Evolutionary conservation across 2,329 filamentous ascomycete species (phyloP).

Genomic region (Xylaria arbuscula): DNA sequence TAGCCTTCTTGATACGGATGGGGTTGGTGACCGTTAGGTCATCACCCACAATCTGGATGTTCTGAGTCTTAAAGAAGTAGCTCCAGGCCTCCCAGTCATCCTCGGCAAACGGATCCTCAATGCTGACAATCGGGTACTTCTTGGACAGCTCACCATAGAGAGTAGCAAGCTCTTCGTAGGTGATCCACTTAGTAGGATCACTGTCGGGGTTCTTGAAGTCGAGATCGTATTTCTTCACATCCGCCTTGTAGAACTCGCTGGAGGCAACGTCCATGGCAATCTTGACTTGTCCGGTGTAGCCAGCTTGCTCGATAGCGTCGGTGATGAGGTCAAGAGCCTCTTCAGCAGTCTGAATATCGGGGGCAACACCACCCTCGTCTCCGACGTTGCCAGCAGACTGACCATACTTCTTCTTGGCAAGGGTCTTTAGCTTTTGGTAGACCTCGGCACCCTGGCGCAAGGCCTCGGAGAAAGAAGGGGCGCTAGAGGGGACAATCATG

Average conservation of each 20-base stretch:
- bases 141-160: constrained; percentile 86
- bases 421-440: constrained; percentile 96
- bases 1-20: constrained; percentile 98
- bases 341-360: constrained; percentile 96
- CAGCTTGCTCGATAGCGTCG: constrained; percentile 91
- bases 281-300: constrained; percentile 95
- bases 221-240: constrained; percentile 99
- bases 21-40: constrained; percentile 99
- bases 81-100: constrained; percentile 99
- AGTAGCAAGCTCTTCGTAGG: constrained; percentile 94
- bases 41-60: constrained; percentile 98
- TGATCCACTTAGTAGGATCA: constrained; percentile 97
- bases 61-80: constrained; percentile 99
- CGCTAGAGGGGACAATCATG: constrained; percentile 90
- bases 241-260: constrained; percentile 98
- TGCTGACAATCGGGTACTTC: constrained; percentile 99
- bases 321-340: constrained; percentile 98
- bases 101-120: constrained; percentile 99
- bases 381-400: constrained; percentile 99
- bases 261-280: constrained; percentile 99
- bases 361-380: constrained; percentile 99
- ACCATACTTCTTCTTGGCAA: constrained; percentile 99
- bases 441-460: constrained; percentile 97
- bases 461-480: constrained; percentile 92
- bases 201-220: constrained; percentile 99